Base-by-base conservation (phyloP, 148 eudicot species). In the Beta vulgaris region DNA sequence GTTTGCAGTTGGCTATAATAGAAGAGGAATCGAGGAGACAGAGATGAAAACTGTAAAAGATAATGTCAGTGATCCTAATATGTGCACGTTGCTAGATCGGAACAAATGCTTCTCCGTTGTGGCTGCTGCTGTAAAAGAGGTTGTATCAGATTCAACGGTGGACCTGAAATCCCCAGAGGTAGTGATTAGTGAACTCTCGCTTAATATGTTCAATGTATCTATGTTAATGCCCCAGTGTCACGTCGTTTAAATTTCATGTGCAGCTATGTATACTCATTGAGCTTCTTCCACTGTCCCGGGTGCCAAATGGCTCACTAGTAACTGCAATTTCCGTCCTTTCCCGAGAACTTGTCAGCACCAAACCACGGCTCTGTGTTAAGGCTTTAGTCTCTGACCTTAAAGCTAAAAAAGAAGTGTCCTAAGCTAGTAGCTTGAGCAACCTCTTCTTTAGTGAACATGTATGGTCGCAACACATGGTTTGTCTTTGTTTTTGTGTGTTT, bases 131-230 rank as follows among this genome's bases (percentile, higher is more conserved):
- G 86, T 89, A 67, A 89, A 88, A 76, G 80, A 72, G 42, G 83
- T 44, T 23, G 71, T 91, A n/a, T 55, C 88, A 43, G 91, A 91
- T 83, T 84, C 91, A 78, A 76, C 85, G 2, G 93, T 88, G 49
- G 93, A 91, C 78, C 88, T 91, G 72, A 89, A 87, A 82, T 82
- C 78, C 73, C 97, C 97, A 9, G 91, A 88, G 93, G 97, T 91
- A 76, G 26, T 68, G 7, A 73, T 93, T 91, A 76, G 26, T 68
- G 7, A 73, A 28, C 43, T 18, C 39, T 11, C 26, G 21, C 26
- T 23, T 26, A 28, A 25, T 42, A 28, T 21, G 1, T 55, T 2
- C 12, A 6, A 1, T 6, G 3, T 34, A 6, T 49, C 14, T 13
- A 7, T 74, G 2, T 60, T 34, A 13, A 34, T 13, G 12, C 23